Percentiles rank a stretch among this genome's conserved stretches.
phyloP scores from a whole-genome alignment of 164 flowering plant genomes.

The Stephania japonica region DNA sequence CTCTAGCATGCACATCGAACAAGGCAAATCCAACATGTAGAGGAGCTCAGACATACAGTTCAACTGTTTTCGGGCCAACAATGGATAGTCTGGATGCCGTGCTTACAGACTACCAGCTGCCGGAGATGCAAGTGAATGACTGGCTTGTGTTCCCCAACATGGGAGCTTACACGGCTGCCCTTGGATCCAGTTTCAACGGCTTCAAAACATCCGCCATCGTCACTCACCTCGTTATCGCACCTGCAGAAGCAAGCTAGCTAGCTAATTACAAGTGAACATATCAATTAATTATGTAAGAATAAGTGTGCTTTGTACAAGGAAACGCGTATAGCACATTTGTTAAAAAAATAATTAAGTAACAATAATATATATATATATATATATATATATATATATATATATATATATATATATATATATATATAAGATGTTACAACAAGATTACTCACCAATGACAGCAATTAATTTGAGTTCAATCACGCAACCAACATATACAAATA shows the following conservation, averaged over 20 bases:
- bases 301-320: too few relatives aligned
- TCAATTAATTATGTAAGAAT: too few relatives aligned
- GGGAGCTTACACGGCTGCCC: constrained; percentile 56
- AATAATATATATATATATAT: too few relatives aligned
- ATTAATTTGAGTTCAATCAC: too few relatives aligned
- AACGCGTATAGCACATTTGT: too few relatives aligned
- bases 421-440: too few relatives aligned
- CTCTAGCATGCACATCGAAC: constrained; percentile 29
- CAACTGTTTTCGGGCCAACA: constrained; percentile 56
- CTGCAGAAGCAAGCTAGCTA: not conserved
- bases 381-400: too few relatives aligned
- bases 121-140: constrained; percentile 47
- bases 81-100: constrained; percentile 44
- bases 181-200: constrained; percentile 51
- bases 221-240: constrained; percentile 26
- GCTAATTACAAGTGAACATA: too few relatives aligned
- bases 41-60: constrained; percentile 21
- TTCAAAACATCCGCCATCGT: constrained; percentile 27
- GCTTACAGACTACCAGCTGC: constrained; percentile 28
- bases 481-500: too few relatives aligned
- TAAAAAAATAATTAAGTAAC: too few relatives aligned
- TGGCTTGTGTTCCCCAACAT: constrained; percentile 50
- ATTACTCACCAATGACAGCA: too few relatives aligned
- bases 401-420: too few relatives aligned
- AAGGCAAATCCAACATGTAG: constrained; percentile 24